Conservation (phyloP, 495 filamentous ascomycete species). For the Schizothecium vesticola region DNA sequence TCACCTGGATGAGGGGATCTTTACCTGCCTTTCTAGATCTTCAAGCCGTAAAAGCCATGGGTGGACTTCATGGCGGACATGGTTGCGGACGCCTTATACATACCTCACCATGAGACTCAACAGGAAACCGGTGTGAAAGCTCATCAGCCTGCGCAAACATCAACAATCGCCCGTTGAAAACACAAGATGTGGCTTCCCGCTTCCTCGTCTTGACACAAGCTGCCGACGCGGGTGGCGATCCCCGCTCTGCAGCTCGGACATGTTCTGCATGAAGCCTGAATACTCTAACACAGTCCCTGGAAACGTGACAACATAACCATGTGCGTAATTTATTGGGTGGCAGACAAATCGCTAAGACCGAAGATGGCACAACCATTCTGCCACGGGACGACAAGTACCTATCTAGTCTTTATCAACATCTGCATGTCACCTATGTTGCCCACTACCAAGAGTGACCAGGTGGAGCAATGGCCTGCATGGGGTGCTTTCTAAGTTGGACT, state of each 20-base stretch:
- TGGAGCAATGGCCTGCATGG: background rate
- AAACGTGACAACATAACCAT: background rate
- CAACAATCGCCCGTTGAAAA: background rate
- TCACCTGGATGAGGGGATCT: background rate
- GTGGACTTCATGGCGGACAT: no score
- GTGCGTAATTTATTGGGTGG: background rate
- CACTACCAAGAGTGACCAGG: background rate
- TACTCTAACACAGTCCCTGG: background rate
- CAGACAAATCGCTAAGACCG: background rate
- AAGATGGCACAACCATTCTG: background rate
- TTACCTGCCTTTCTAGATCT: background rate
- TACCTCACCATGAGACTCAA: background rate
- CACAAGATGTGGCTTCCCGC: background rate
- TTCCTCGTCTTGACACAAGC: background rate
- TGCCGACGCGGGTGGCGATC: background rate
- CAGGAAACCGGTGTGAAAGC: no score
- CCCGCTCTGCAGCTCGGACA: background rate
- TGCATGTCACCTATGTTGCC: background rate
- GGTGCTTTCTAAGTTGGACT: background rate
- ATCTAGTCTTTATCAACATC: background rate
- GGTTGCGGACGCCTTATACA: no score
- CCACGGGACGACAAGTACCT: background rate
- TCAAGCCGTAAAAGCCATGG: background rate
- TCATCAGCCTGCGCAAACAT: no score
- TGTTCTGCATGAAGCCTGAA: background rate